These are phyloP conservation scores for Naganishia sp. DNA, from an alignment of 1,284 basidiomycete species.

Conservation along the genomic window DNA sequence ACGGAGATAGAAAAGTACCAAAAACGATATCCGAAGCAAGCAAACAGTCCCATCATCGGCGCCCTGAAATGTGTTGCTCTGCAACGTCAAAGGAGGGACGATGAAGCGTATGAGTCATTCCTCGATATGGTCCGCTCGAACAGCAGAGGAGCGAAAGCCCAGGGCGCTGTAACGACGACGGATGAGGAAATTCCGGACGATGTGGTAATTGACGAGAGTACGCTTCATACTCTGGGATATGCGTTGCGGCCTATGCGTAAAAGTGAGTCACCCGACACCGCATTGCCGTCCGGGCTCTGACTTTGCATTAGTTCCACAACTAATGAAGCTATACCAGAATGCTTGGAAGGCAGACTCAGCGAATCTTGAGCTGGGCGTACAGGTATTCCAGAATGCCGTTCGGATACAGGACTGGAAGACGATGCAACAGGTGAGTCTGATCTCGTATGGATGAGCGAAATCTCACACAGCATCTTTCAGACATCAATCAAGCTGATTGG, in stretches of 20 bases:
- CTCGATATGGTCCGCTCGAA: conserved; percentile 19
- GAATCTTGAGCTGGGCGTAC: conserved; percentile 26
- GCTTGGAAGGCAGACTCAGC: conserved; percentile 26
- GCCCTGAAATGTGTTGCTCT: conserved; percentile 26
- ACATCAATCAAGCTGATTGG: conserved; percentile 27
- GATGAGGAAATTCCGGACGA: conserved; percentile 11
- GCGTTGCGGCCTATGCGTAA: conserved; percentile 27
- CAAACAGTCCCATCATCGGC: conserved; percentile 22
- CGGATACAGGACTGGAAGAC: conserved; percentile 25
- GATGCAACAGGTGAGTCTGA: conserved; percentile 18
- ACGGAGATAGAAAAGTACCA: conserved; percentile 27
- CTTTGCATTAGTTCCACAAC: neutral
- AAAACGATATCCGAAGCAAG: conserved; percentile 25
- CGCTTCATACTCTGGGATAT: conserved; percentile 24
- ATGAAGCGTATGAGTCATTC: conserved; percentile 27
- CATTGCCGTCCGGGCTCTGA: too few relatives aligned
- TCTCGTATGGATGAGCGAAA: neutral
- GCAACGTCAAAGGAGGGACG: conserved; percentile 20
- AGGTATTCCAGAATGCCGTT: conserved; percentile 25
- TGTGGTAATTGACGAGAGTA: conserved; percentile 26
- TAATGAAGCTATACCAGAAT: conserved; percentile 21
- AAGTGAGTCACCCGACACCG: neutral
- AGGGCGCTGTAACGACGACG: neutral
- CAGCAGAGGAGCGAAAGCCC: neutral
- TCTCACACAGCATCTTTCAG: neutral